Conservation (phyloP, 345 rosid genomes). For the Populus tremula region DNA sequence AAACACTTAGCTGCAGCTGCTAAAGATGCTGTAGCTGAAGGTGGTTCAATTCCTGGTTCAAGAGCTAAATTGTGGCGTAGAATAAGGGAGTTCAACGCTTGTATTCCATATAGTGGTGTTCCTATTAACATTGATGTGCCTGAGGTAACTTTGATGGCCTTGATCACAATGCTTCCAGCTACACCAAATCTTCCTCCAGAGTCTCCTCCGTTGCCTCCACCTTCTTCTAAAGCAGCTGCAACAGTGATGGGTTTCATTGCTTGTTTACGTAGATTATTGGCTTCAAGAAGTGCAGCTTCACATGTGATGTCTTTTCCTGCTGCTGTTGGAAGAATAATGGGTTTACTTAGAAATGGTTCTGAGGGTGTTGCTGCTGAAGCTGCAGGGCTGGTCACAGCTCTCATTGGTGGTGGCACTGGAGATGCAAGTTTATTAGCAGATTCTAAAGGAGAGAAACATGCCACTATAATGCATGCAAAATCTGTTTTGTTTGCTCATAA, state of each 20-base stretch:
- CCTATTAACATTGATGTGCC: conserved; percentile 82
- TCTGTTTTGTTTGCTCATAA: conserved; percentile 81
- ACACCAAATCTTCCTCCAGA: conserved; percentile 93
- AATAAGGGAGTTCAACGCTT: conserved; percentile 98
- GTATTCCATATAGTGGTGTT: conserved; percentile 81
- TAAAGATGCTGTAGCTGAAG: conserved; percentile 97
- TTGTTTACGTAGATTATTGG: conserved; percentile 86
- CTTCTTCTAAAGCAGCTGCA: conserved; percentile 99
- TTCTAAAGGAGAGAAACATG: conserved; percentile 89
- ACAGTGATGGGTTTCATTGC: conserved; percentile 95
- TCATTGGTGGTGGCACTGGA: conserved; percentile 83
- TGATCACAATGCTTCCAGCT: conserved; percentile 97
- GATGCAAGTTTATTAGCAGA: conserved; percentile 56
- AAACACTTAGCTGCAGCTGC: conserved; percentile 96
- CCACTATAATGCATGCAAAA: conserved; percentile 93
- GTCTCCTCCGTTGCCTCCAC: conserved; percentile 93
- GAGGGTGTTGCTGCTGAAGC: conserved; percentile 97
- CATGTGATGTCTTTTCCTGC: conserved; percentile 99
- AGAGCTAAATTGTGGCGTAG: conserved; percentile 98
- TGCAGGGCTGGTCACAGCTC: conserved; percentile 77
- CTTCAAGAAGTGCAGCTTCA: conserved; percentile 90
- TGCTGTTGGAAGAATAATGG: conserved; percentile 99
- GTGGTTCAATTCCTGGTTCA: conserved; percentile 93
- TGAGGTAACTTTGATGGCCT: conserved; percentile 95
- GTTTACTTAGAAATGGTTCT: conserved; percentile 94